Conservation (phyloP, 2,329 filamentous ascomycete species). For the Metarhizium humberi region DNA sequence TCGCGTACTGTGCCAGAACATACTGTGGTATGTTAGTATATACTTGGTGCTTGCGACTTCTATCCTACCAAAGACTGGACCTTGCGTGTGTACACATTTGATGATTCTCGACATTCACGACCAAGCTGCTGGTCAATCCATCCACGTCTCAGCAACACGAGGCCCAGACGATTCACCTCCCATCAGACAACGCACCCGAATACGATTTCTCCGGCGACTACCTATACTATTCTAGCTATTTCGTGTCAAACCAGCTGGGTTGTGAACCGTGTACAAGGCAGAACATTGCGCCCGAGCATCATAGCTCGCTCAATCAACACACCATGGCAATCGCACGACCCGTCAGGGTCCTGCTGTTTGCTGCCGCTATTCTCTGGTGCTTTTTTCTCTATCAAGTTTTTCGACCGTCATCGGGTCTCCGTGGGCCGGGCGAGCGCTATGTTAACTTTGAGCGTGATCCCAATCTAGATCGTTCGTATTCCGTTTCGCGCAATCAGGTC, state of each 20-base stretch:
- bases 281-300: neutral
- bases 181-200: neutral
- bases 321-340: constrained; percentile 77
- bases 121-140: too few relatives aligned
- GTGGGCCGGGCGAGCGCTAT: constrained; percentile 32
- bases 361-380: constrained; percentile 63
- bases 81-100: too few relatives aligned
- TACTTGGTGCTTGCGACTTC: too few relatives aligned
- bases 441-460: constrained; percentile 67
- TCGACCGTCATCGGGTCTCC: constrained; percentile 41
- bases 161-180: too few relatives aligned
- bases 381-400: constrained; percentile 73
- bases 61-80: too few relatives aligned
- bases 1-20: too few relatives aligned
- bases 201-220: neutral
- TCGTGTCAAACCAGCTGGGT: neutral
- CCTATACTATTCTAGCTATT: neutral
- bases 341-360: constrained; percentile 67
- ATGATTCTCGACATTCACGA: too few relatives aligned
- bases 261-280: neutral
- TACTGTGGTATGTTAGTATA: too few relatives aligned
- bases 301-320: neutral
- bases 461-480: constrained; percentile 68
- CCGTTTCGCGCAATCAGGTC: constrained; percentile 1
- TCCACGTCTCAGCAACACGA: too few relatives aligned